These are phyloP conservation scores for Oxyria digyna DNA, from an alignment of 148 eudicot genomes.

Conservation along the genomic window DNA sequence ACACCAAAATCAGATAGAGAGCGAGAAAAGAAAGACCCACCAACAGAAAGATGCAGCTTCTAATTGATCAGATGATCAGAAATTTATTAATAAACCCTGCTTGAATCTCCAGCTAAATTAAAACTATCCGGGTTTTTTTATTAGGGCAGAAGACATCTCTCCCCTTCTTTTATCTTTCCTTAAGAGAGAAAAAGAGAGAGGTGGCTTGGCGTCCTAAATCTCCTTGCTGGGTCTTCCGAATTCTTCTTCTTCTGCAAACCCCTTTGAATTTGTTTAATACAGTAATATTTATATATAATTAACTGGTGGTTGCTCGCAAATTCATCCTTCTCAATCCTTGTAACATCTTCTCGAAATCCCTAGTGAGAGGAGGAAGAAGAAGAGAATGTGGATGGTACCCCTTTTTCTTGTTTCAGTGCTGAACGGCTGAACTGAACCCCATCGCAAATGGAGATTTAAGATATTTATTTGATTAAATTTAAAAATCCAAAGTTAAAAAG, in stretches of 20 bases:
- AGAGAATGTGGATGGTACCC: not conserved
- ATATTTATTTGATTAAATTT: not conserved
- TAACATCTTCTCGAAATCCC: not conserved
- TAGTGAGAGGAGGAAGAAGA: not conserved
- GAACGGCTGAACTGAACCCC: too few species aligned
- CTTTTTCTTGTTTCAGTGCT: not conserved
- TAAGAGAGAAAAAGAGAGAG: not conserved
- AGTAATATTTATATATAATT: not conserved
- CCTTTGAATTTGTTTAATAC: not conserved
- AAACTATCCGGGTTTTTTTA: not conserved
- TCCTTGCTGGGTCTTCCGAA: slow-evolving; percentile 1
- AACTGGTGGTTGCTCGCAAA: not conserved
- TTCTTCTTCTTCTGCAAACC: not conserved
- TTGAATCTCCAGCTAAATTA: not conserved
- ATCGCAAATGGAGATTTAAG: not conserved
- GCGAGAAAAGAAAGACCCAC: slow-evolving; percentile 4
- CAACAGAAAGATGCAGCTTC: not conserved
- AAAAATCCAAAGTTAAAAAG: not conserved
- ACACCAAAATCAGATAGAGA: not conserved
- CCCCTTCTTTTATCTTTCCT: not conserved
- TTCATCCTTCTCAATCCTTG: not conserved
- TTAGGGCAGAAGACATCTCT: not conserved
- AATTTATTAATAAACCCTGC: not conserved
- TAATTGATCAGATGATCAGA: not conserved
- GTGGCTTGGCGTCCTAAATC: slow-evolving; percentile 3